phyloP scores from a whole-genome alignment of 148 eudicot genomes.

The Gaultheria prostrata region DNA sequence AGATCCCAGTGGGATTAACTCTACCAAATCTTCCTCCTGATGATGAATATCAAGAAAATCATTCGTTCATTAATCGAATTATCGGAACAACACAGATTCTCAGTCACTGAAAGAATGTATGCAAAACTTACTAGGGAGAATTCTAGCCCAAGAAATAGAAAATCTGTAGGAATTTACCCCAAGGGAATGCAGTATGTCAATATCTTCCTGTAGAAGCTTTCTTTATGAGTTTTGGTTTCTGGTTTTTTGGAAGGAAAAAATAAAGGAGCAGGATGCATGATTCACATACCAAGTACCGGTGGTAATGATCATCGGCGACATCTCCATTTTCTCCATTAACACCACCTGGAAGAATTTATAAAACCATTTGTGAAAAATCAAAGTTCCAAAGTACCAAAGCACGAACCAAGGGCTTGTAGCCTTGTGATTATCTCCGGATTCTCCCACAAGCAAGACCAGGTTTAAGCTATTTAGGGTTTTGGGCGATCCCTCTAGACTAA shows the following conservation, averaged over 20 bases:
- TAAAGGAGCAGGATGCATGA: neutral
- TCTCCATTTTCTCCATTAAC: constrained; percentile 56
- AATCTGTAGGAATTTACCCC: constrained; percentile 77
- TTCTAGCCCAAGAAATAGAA: constrained; percentile 82
- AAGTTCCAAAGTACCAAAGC: too few species aligned
- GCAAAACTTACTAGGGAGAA: constrained; percentile 58
- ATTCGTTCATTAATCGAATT: neutral
- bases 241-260: neutral
- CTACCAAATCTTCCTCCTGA: constrained; percentile 65
- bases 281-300: constrained; percentile 57
- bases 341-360: constrained; percentile 34
- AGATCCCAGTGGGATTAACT: constrained; percentile 52
- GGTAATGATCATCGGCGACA: constrained; percentile 82
- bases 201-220: constrained; percentile 54
- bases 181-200: constrained; percentile 55
- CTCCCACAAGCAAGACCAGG: too few species aligned
- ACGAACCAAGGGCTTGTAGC: too few species aligned
- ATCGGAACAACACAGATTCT: neutral
- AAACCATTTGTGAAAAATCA: neutral
- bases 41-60: constrained; percentile 10
- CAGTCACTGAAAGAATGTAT: neutral
- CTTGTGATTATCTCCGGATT: too few species aligned
- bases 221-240: too few species aligned
- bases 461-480: too few species aligned
- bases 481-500: too few species aligned